phyloP scores from a whole-genome alignment of 108 stramenopile genomes.

The Cyclotella kingstonii region DNA sequence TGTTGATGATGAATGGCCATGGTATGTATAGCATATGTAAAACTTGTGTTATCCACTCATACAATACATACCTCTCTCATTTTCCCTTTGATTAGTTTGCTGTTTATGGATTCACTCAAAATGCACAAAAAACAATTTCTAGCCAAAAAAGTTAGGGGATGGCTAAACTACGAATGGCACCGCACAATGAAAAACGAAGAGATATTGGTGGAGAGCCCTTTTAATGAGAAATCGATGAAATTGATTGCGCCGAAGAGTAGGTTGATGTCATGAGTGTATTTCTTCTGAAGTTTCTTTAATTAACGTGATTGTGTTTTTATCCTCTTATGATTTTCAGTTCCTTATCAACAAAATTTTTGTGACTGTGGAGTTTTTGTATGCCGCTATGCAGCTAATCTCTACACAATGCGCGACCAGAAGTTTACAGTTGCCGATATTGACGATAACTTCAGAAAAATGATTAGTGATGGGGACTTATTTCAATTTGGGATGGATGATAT shows the following conservation, averaged over 20 bases:
- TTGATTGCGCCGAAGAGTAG: constrained; percentile 66
- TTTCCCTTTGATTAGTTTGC: constrained; percentile 43
- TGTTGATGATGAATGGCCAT: constrained; percentile 19
- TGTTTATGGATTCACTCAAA: constrained; percentile 82
- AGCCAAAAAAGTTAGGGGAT: constrained; percentile 46
- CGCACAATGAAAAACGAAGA: constrained; percentile 33
- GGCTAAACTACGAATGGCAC: constrained; percentile 81
- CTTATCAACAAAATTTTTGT: constrained; percentile 78
- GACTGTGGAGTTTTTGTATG: constrained; percentile 93
- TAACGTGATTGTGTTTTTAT: constrained; percentile 1
- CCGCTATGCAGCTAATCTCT: constrained; percentile 76
- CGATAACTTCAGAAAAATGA: constrained; percentile 28
- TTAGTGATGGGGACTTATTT: constrained; percentile 54
- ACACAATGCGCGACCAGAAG: constrained; percentile 43
- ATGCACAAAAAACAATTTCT: constrained; percentile 62
- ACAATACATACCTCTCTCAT: background rate
- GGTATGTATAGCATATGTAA: constrained; percentile 16
- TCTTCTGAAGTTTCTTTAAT: background rate
- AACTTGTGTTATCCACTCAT: background rate
- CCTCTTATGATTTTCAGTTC: constrained; percentile 47
- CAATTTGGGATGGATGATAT: constrained; percentile 70
- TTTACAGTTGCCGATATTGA: constrained; percentile 40
- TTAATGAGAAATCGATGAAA: constrained; percentile 34
- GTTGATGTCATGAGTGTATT: constrained; percentile 6
- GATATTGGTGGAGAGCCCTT: constrained; percentile 19